phyloP scores from a whole-genome alignment of 495 filamentous ascomycete species.

The Jackrogersella minutella region DNA sequence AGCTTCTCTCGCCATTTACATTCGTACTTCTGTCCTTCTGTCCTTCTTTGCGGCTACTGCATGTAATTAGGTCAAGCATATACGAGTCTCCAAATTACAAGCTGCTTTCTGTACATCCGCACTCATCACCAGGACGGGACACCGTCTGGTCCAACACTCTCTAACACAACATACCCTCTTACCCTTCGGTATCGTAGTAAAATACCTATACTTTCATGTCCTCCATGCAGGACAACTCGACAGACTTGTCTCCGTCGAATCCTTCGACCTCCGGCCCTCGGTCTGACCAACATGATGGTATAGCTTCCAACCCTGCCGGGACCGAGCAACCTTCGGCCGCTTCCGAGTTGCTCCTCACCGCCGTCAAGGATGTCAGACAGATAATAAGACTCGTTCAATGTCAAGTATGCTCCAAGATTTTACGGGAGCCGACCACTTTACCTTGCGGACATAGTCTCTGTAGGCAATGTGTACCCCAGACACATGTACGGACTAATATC shows the following conservation, averaged over 20 bases:
- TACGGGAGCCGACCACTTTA: constrained; percentile 74
- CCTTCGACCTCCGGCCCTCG: constrained; percentile 3
- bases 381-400: constrained; percentile 80
- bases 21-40: neutral
- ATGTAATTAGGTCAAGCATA: constrained; percentile 4
- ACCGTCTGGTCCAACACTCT: neutral
- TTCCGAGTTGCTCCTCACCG: constrained; percentile 28
- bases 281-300: constrained; percentile 20
- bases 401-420: constrained; percentile 71
- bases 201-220: constrained; percentile 39
- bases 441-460: constrained; percentile 87
- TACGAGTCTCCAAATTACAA: neutral
- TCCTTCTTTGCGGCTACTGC: neutral
- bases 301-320: constrained; percentile 9
- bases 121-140: neutral
- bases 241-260: constrained; percentile 24
- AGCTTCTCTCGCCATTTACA: neutral
- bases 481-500: constrained; percentile 68
- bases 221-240: constrained; percentile 28
- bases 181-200: neutral
- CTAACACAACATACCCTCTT: neutral
- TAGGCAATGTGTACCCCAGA: constrained; percentile 72
- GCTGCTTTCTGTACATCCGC: neutral
- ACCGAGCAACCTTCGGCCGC: constrained; percentile 22
- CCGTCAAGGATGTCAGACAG: constrained; percentile 48